Evolutionary conservation across 148 eudicot genomes (phyloP), one percentile per base, ranked within the genome.

Genomic region (Vaccinium corymbosum): DNA sequence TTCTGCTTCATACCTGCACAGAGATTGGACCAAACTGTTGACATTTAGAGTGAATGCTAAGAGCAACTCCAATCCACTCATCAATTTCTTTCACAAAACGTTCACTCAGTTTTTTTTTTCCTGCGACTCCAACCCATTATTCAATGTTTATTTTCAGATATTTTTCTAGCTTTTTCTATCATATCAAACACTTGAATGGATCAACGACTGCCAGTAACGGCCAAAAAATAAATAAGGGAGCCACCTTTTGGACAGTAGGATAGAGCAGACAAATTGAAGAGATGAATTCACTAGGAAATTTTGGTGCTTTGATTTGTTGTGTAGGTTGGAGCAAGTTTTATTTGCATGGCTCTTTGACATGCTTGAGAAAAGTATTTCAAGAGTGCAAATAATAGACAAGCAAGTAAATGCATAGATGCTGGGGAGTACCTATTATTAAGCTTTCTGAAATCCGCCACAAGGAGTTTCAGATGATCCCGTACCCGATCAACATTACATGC

Each of bases 401-500:
- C 12, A 35, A 52, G 19, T 29, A 64, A 73, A 73, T 79, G 53
- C 6, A n/a, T 56, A 48, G 25, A 32, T 68, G 59, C 7, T 62
- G 35, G 46, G n/a, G 49, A 79, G 71, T 93, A 96, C 97, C 98
- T 89, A 80, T 82, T 81, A 35, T 89, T 59, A 85, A 87, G 88
- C 85, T 84, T 87, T 82, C 78, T 57, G 66, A 94, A 83, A 87
- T 91, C 89, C 13, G 89, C 87, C 15, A 86, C 91, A 62, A 94
- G 94, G 81, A 81, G 79, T 78, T 88, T 89, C 27, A 92, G 79
- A 70, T 87, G 83, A 85, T 78, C 84, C 61, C 80, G 85, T 51
- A 91, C 83, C 72, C 62, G 32, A 86, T 86, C 84, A 53, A 55
- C 83, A 79, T 92, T 87, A 77, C 82, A 86, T 42, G 84, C 85